phyloP scores from a whole-genome alignment of 805 yeast genomes.

The Candida ortonii region DNA sequence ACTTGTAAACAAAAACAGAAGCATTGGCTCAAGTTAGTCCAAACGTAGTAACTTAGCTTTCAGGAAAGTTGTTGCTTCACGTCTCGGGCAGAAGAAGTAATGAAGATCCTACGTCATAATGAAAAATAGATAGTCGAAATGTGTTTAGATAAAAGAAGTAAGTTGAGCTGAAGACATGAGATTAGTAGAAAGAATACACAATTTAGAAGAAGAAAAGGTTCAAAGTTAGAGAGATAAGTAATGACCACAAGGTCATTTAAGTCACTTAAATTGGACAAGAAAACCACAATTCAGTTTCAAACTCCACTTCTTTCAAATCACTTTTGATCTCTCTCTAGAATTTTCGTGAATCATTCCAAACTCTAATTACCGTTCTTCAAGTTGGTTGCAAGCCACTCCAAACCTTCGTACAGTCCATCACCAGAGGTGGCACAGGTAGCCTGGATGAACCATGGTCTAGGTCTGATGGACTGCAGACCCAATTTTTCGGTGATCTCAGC shows the following conservation, averaged over 20 bases:
- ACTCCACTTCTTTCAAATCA: conserved; percentile 8
- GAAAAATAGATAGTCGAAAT: conserved; percentile 8
- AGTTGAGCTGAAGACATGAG: conserved; percentile 10
- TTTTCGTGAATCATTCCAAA: conserved; percentile 7
- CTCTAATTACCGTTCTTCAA: conserved; percentile 61
- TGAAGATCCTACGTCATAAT: too few species aligned
- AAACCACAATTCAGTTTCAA: conserved; percentile 3
- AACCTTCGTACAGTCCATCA: conserved; percentile 97
- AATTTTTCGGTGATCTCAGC: conserved; percentile 97
- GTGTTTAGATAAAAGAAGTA: conserved; percentile 9
- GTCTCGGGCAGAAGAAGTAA: too few species aligned
- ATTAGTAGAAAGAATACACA: conserved; percentile 20
- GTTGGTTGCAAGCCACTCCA: conserved; percentile 93
- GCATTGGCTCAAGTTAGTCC: too few species aligned
- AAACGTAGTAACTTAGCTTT: too few species aligned
- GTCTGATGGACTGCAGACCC: conserved; percentile 95
- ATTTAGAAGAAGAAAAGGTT: conserved; percentile 15
- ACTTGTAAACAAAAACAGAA: too few species aligned
- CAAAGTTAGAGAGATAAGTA: conserved; percentile 9
- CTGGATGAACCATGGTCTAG: conserved; percentile 99
- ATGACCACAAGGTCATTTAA: conserved; percentile 1
- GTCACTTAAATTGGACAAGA: conserved; percentile 4
- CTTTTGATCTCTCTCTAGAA: conserved; percentile 16
- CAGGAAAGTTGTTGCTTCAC: too few species aligned
- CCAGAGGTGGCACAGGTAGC: conserved; percentile 99